phyloP scores from a whole-genome alignment of 2,329 filamentous ascomycete species.

The Aureobasidium leucospermi region DNA sequence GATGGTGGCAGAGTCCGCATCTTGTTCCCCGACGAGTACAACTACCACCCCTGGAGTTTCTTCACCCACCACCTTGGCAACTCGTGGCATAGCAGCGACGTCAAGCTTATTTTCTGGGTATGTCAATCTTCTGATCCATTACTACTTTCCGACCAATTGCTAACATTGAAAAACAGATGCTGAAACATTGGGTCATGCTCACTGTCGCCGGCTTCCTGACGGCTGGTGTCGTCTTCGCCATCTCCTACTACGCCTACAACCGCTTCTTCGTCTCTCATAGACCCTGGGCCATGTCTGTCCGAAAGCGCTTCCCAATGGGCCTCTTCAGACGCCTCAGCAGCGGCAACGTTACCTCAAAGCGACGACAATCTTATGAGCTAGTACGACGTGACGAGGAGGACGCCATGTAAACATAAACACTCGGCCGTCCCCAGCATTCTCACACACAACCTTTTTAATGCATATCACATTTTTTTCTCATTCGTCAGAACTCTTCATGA shows the following conservation, averaged over 20 bases:
- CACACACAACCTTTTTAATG: neutral
- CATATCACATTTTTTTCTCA: neutral
- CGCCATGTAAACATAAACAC: neutral
- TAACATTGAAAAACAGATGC: conserved; percentile 25
- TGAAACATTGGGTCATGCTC: conserved; percentile 49
- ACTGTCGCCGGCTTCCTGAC: conserved; percentile 45
- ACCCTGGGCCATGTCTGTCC: conserved; percentile 4
- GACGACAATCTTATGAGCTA: conserved; percentile 17
- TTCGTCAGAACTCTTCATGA: neutral
- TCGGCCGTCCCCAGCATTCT: neutral
- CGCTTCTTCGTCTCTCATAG: conserved; percentile 28
- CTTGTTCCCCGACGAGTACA: conserved; percentile 64
- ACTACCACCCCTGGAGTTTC: conserved; percentile 61
- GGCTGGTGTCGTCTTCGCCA: conserved; percentile 40
- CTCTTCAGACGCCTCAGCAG: conserved; percentile 15
- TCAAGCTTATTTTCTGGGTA: conserved; percentile 58
- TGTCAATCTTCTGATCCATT: conserved; percentile 16
- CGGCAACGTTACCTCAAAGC: conserved; percentile 6
- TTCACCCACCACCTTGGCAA: conserved; percentile 60
- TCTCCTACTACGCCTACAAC: conserved; percentile 45
- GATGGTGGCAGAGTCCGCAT: conserved; percentile 53
- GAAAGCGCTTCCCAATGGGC: conserved; percentile 10
- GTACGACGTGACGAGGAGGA: conserved; percentile 12
- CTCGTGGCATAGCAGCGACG: conserved; percentile 59
- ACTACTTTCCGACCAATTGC: neutral